Percentiles rank a stretch among this genome's conserved stretches.
Conservation (phyloP, 2,329 filamentous ascomycete genomes). For the Botrytis aclada region DNA sequence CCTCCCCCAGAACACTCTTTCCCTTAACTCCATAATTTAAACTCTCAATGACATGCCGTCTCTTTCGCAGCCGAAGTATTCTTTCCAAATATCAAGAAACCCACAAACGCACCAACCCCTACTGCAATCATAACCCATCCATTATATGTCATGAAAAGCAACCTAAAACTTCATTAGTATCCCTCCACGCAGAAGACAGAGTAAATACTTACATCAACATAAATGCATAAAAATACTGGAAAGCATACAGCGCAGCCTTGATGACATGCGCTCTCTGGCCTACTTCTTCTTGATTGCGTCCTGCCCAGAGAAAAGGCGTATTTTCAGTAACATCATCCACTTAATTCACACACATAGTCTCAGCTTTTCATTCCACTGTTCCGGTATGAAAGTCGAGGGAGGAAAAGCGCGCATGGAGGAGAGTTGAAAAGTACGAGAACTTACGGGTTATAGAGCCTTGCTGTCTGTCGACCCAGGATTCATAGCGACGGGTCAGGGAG, state of each 20-base stretch:
- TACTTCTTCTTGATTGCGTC: slow-evolving; percentile 61
- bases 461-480: slow-evolving; percentile 45
- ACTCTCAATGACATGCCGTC: slow-evolving; percentile 76
- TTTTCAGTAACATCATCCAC: slow-evolving; percentile 52
- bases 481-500: slow-evolving; percentile 72
- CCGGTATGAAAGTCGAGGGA: slow-evolving; percentile 21
- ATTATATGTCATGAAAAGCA: slow-evolving; percentile 99
- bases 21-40: background rate
- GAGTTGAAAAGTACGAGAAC: slow-evolving; percentile 22
- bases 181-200: background rate
- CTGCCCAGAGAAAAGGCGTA: slow-evolving; percentile 65
- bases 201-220: slow-evolving; percentile 86
- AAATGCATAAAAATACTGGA: slow-evolving; percentile 98
- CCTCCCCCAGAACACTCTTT: slow-evolving; percentile 45
- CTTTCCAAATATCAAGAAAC: slow-evolving; percentile 78
- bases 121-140: slow-evolving; percentile 96
- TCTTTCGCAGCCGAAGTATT: slow-evolving; percentile 72
- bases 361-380: slow-evolving; percentile 29
- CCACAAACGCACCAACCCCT: slow-evolving; percentile 81
- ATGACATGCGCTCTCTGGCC: slow-evolving; percentile 69
- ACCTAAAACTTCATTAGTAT: slow-evolving; percentile 52
- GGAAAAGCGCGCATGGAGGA: background rate
- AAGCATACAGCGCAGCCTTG: slow-evolving; percentile 80
- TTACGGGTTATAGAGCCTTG: slow-evolving; percentile 34
- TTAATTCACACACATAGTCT: slow-evolving; percentile 25